These are phyloP conservation scores for Nemania sp. DNA, from an alignment of 2,329 filamentous ascomycete species.

Conservation along the genomic window DNA sequence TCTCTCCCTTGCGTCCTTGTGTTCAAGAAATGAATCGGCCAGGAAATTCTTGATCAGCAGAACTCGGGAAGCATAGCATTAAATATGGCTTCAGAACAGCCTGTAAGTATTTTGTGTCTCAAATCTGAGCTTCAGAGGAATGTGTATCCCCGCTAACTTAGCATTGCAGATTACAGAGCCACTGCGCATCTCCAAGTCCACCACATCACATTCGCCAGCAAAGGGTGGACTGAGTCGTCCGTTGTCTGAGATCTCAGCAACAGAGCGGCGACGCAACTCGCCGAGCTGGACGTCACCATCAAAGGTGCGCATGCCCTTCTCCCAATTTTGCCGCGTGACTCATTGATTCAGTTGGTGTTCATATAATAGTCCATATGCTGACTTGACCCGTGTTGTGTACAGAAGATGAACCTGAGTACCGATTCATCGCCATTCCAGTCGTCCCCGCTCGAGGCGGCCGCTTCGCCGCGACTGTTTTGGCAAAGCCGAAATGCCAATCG, in stretches of 20 bases:
- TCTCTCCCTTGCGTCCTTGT: conserved; percentile 22
- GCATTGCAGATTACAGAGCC: conserved; percentile 56
- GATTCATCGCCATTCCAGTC: conserved; percentile 86
- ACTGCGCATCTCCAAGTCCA: conserved; percentile 76
- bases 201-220: conserved; percentile 59
- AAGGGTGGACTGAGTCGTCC: conserved; percentile 71
- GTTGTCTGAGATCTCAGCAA: conserved; percentile 85
- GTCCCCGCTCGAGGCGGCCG: conserved; percentile 69
- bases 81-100: conserved; percentile 38
- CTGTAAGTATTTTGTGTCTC: conserved; percentile 33
- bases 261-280: conserved; percentile 86
- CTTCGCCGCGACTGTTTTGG: conserved; percentile 90
- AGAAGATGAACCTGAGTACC: conserved; percentile 70
- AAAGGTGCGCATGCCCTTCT: conserved; percentile 60
- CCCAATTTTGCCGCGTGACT: conserved; percentile 3
- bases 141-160: conserved; percentile 7
- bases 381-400: conserved; percentile 36
- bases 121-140: conserved; percentile 17
- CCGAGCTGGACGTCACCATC: conserved; percentile 80
- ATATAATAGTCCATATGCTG: conserved; percentile 34
- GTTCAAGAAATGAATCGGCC: conserved; percentile 34
- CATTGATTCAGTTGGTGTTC: conserved; percentile 22
- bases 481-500: conserved; percentile 69
- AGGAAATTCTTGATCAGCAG: conserved; percentile 25
- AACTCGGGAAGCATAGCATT: conserved; percentile 28